Evolutionary conservation across 306 rosid genomes (phyloP), one percentile per base, ranked within the genome.

Genomic region (Begonia loranthoides): DNA sequence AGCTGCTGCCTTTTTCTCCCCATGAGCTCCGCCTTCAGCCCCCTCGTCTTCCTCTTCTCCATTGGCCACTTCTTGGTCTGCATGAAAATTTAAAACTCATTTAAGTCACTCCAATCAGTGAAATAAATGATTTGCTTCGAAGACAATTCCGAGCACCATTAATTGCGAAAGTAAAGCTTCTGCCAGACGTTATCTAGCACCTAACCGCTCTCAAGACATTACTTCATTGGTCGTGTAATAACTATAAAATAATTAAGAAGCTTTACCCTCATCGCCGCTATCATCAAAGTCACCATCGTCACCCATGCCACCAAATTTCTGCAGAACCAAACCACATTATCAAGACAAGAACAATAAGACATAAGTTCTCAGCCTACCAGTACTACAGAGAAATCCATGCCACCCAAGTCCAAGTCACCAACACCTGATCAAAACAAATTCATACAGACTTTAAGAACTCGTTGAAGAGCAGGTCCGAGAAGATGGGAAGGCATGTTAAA

Each of bases 341-440:
- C n/a, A 62, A 21, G 41, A 47, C 17, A 53, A 62, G 33, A 38
- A 15, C 2, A 19, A 51, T 39, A 33, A 33, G 19, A 14, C 45
- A 41, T 2, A 13, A 61, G 41, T 14, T 36, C 59, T 22, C 36
- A 12, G 17, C 12, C 7, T 55, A 47, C 50, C 40, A 21, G 15
- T 15, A 45, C 38, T 70, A 87, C 96, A 76, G 94, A 87, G 75
- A 87, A 82, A 61, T 87, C 96, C 96, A 87, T 87, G 34, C 94
- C 96, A 56, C 94, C 94, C 65, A 80, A 45, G 58, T 82, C 95
- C 61, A 51, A 13, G 40, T 83, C 96, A 47, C 63, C 78, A 19
- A 6, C 45, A 48, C 72, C 78, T 71, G 38, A 55, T 33, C 61
- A 65, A 66, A 67, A 54, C 41, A 49, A 45, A 56, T 44, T 44